Conservation (phyloP, 2,329 filamentous ascomycete species). For the Onygenales sp. region DNA sequence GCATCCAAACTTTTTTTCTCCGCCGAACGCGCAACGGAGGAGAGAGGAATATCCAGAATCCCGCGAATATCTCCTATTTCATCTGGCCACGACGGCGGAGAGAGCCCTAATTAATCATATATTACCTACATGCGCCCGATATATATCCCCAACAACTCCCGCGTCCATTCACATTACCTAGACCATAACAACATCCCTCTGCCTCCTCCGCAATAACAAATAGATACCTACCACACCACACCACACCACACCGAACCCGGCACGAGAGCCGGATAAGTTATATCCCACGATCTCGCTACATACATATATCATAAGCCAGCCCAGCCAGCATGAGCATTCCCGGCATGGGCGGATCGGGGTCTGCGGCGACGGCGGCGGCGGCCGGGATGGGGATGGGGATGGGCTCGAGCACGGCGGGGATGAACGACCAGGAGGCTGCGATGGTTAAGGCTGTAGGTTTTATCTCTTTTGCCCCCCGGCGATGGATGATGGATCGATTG, state of each 20-base stretch:
- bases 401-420: slow-evolving; percentile 22
- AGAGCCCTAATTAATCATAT: neutral
- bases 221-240: too few relatives aligned
- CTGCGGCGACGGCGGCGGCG: slow-evolving; percentile 13
- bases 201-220: too few relatives aligned
- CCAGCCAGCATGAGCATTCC: slow-evolving; percentile 24
- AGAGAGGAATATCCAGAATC: neutral
- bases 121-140: neutral
- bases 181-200: neutral
- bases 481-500: neutral
- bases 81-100: too few relatives aligned
- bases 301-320: neutral
- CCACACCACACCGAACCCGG: too few relatives aligned
- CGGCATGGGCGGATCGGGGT: slow-evolving; percentile 22
- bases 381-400: slow-evolving; percentile 13
- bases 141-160: neutral
- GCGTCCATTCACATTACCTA: neutral
- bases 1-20: slow-evolving; percentile 1
- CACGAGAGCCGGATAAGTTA: neutral
- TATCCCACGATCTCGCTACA: neutral
- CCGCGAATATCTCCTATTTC: neutral
- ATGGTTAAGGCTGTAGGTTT: slow-evolving; percentile 39
- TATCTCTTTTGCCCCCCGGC: neutral
- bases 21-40: neutral
- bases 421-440: slow-evolving; percentile 38